A percentile compares a stretch with the other conserved stretches of the same genome.
Evolutionary conservation across 2,329 filamentous ascomycete species (phyloP).

Genomic region (Trichoderma sp.): DNA sequence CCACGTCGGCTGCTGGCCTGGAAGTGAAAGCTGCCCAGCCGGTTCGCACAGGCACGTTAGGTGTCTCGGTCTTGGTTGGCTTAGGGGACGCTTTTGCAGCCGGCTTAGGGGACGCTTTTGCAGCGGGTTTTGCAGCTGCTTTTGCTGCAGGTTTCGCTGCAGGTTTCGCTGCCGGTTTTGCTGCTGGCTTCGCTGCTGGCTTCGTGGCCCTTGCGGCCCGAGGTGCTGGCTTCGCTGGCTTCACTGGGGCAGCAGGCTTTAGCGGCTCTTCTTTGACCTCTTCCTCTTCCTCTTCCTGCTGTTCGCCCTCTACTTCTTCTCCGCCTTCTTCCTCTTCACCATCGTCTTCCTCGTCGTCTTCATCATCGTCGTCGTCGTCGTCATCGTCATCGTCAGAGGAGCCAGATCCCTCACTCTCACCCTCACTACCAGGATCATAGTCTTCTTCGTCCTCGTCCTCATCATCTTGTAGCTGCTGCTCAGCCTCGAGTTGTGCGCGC

Average conservation of each 20-base stretch:
- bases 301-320: constrained; percentile 35
- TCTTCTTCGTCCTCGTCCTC: constrained; percentile 65
- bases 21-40: constrained; percentile 34
- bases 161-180: background rate
- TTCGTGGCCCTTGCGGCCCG: background rate
- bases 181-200: background rate
- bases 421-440: constrained; percentile 62
- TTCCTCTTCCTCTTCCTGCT: constrained; percentile 23
- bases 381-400: constrained; percentile 43
- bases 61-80: constrained; percentile 18
- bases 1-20: constrained; percentile 27
- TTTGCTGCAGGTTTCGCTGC: background rate
- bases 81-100: background rate
- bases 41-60: constrained; percentile 26
- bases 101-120: background rate
- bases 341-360: constrained; percentile 34
- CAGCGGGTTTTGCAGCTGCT: background rate
- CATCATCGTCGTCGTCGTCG: constrained; percentile 37
- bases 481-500: constrained; percentile 48
- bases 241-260: constrained; percentile 15
- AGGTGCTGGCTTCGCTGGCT: constrained; percentile 19
- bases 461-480: constrained; percentile 55
- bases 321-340: constrained; percentile 32
- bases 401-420: constrained; percentile 57
- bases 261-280: constrained; percentile 22